A percentile compares a stretch with the other conserved stretches of the same genome.
Conservation (phyloP, 2,329 filamentous ascomycete genomes). For the Mycosphaerella sp. region DNA sequence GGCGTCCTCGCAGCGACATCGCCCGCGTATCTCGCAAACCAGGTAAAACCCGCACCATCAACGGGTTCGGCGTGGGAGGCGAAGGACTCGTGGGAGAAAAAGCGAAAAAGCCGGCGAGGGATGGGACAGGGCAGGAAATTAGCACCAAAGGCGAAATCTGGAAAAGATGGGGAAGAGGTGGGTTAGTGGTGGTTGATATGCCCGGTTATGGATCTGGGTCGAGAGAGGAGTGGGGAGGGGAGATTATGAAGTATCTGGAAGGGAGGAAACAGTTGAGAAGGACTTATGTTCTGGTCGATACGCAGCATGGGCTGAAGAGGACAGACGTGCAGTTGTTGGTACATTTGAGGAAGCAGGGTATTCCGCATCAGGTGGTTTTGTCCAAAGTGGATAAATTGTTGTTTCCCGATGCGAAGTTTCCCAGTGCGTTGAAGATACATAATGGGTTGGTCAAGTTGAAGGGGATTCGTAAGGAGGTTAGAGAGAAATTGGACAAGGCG, state of each 20-base stretch:
- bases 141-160: slow-evolving; percentile 33
- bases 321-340: slow-evolving; percentile 53
- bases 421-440: slow-evolving; percentile 23
- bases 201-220: slow-evolving; percentile 63
- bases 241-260: slow-evolving; percentile 63
- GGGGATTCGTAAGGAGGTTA: slow-evolving; percentile 36
- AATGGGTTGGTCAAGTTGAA: slow-evolving; percentile 34
- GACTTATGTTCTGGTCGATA: slow-evolving; percentile 60
- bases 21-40: slow-evolving; percentile 55
- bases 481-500: slow-evolving; percentile 39
- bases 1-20: slow-evolving; percentile 35
- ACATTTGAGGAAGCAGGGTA: slow-evolving; percentile 49
- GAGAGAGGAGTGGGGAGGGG: slow-evolving; percentile 55
- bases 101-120: slow-evolving; percentile 5
- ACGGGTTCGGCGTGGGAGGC: slow-evolving; percentile 55
- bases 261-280: slow-evolving; percentile 56
- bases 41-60: slow-evolving; percentile 59
- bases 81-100: slow-evolving; percentile 18
- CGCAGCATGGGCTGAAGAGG: slow-evolving; percentile 57
- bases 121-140: slow-evolving; percentile 29
- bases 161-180: slow-evolving; percentile 32
- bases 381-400: slow-evolving; percentile 58
- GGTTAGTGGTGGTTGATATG: slow-evolving; percentile 60
- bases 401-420: slow-evolving; percentile 25
- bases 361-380: slow-evolving; percentile 60